These are phyloP conservation scores for Diaporthe helianthi DNA, from an alignment of 2,329 filamentous ascomycete species.

Conservation along the genomic window DNA sequence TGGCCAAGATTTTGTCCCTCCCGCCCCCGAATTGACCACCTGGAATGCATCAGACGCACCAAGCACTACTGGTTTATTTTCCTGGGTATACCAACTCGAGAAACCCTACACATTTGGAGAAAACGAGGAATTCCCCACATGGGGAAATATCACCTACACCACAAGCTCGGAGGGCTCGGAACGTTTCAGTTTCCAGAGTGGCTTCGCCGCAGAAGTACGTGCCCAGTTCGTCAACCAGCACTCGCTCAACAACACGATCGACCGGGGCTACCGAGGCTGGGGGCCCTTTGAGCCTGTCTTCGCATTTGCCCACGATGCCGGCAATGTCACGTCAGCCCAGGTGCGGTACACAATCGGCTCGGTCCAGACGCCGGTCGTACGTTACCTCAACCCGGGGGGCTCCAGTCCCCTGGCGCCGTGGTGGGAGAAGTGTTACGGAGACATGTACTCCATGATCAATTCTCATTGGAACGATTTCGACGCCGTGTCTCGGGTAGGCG, in stretches of 20 bases:
- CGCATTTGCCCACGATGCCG: slow-evolving; percentile 68
- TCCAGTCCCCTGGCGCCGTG: slow-evolving; percentile 77
- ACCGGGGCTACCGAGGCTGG: slow-evolving; percentile 68
- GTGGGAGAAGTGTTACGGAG: slow-evolving; percentile 76
- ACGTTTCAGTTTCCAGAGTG: slow-evolving; percentile 57
- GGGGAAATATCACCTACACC: slow-evolving; percentile 38
- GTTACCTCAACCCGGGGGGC: slow-evolving; percentile 76
- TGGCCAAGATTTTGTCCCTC: slow-evolving; percentile 26
- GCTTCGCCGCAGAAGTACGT: slow-evolving; percentile 67
- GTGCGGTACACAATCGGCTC: slow-evolving; percentile 77
- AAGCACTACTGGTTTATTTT: slow-evolving; percentile 25
- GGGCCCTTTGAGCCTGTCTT: slow-evolving; percentile 80
- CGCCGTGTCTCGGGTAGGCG: slow-evolving; percentile 53
- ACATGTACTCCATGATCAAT: slow-evolving; percentile 64
- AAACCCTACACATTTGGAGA: slow-evolving; percentile 33
- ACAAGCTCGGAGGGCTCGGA: slow-evolving; percentile 30
- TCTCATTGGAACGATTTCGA: slow-evolving; percentile 78
- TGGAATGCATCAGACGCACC: slow-evolving; percentile 3
- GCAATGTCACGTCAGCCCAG: slow-evolving; percentile 50
- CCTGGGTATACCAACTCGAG: slow-evolving; percentile 34
- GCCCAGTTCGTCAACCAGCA: slow-evolving; percentile 70
- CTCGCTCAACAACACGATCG: slow-evolving; percentile 68
- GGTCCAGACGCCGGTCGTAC: slow-evolving; percentile 76
- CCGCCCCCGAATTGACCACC: slow-evolving; percentile 50
- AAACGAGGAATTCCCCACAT: slow-evolving; percentile 60